phyloP scores from a whole-genome alignment of 208 protist genomes.

The Acanthamoeba quina region DNA sequence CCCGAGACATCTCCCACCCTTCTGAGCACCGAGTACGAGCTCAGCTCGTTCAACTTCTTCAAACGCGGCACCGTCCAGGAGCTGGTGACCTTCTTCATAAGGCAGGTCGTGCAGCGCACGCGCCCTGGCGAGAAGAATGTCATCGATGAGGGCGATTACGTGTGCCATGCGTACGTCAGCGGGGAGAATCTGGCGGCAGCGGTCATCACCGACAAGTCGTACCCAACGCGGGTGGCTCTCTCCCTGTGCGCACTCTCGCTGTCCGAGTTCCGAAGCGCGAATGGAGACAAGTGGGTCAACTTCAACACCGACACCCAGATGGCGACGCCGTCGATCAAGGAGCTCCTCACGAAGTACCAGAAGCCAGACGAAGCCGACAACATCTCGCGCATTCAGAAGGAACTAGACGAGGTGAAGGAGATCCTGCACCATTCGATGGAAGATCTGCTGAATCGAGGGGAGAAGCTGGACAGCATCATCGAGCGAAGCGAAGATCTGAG shows the following conservation, averaged over 20 bases:
- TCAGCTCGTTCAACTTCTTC: slow-evolving; percentile 69
- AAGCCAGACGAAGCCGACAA: slow-evolving; percentile 62
- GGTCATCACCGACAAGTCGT: slow-evolving; percentile 59
- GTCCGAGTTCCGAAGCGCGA: neutral
- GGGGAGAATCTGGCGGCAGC: slow-evolving; percentile 16
- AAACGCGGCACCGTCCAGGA: slow-evolving; percentile 57
- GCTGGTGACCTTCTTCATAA: slow-evolving; percentile 70
- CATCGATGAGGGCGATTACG: slow-evolving; percentile 67
- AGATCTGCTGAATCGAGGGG: slow-evolving; percentile 68
- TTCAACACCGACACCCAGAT: slow-evolving; percentile 31
- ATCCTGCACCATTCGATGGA: slow-evolving; percentile 76
- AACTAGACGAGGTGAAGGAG: slow-evolving; percentile 75
- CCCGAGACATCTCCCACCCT: slow-evolving; percentile 6
- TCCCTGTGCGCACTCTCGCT: slow-evolving; percentile 27
- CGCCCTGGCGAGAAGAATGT: slow-evolving; percentile 55
- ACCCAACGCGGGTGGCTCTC: slow-evolving; percentile 60
- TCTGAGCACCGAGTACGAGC: slow-evolving; percentile 48
- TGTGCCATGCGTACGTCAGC: slow-evolving; percentile 55
- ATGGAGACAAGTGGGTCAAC: slow-evolving; percentile 18
- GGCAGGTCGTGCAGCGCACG: slow-evolving; percentile 63
- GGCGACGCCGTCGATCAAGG: slow-evolving; percentile 1
- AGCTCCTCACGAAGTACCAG: slow-evolving; percentile 69
- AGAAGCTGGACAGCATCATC: slow-evolving; percentile 76
- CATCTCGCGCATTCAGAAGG: slow-evolving; percentile 73
- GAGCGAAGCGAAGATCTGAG: slow-evolving; percentile 75